Evolutionary conservation across 2,329 filamentous ascomycete species (phyloP), one percentile per base, ranked within the genome.

Genomic region (Orbilia blumenaviensis): DNA sequence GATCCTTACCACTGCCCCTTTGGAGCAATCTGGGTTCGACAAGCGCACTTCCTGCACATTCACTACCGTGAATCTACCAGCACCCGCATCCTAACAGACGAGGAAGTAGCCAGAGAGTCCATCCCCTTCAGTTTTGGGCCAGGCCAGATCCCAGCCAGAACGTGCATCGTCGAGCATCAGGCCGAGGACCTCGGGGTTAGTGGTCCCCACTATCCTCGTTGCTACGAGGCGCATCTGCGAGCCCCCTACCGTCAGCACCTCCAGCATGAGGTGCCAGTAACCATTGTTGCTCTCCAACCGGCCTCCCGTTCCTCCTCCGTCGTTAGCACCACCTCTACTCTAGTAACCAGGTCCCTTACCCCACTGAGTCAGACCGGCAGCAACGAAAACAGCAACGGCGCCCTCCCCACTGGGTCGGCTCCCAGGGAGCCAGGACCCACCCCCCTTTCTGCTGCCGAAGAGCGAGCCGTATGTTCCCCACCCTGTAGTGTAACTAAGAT

Each of bases 1-100:
- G 41, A 76, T 8, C 72, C 72, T 0, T 66, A 16, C 18, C 1
- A 46, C 3, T 75, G 71, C 23, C 56, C 71, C 0, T 21, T 14
- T 3, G 38, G 56, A 2, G 63, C 71, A 0, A 48, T 68, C 2
- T 75, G 46, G 44, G 16, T 75, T 6, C 23, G 25, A 34, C 18
- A 64, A 54, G 18, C 21, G 25, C 6, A 27, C 10, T 18, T 67
- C 66, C 18, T 10, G n/a, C 14, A 29, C 16, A 5, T 41, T 58
- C 14, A 50, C 48, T n/a, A 27, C 14, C 18, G 29, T 16, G 10
- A 16, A 1, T 34, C 27, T 25, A 62, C 54, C 36, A 23, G 9
- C n/a, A 4, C 34, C 14, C 16, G 7, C 8, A 32, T 41, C 27
- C 50, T 67, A 14, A 9, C 16, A 1, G 8, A 46, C 2, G 8